Base-by-base conservation (phyloP, 2,329 filamentous ascomycete genomes). In the Hortaea werneckii region DNA sequence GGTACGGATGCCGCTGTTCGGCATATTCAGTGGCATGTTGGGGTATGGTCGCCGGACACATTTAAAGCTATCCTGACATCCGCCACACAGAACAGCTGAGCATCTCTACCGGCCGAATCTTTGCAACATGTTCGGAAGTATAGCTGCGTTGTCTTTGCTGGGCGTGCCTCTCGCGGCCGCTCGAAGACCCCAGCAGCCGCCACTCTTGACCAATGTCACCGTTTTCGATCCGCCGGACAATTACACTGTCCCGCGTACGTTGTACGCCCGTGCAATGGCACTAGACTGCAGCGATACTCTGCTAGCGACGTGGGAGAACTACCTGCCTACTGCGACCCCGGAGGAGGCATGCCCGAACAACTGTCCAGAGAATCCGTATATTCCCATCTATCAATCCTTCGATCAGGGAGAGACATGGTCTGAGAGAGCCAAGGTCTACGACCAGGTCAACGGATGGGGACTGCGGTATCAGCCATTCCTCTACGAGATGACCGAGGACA, bases 401-500 rank as follows among this genome's bases (percentile, higher is more conserved):
- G 71, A 77, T 61, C 56, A 65, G 50, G 58, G 70, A 8, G 56
- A 59, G 13, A 79, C 74, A 1, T 87, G 83, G 83, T 68, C 70
- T 11, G 74, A 82, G 58, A 68, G 83, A 42, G 78, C 79, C 4
- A 71, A 72, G 11, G 77, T 86, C 7, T 67, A 76, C 10, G 83
- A 87, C 58, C 71, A 75, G 41, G 77, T 75, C 29, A 80, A 83
- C 52, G 74, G 74, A 37, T 79, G 76, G 67, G 83, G 83, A 13
- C 61, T 85, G 44, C 74, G 80, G 29, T 85, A 84, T 56, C 83
- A 87, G 56, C 83, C 83, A 0, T 76, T 78, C 60, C 67, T 87
- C 10, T 84, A 83, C 55, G 72, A 79, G 52, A 72, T 87, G 3
- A 75, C 78, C 0, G 66, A 74, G 37, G 60, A 65, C 3, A 68